Conservation (phyloP, 108 stramenopile species). For the Stephanodiscus minutulus region DNA sequence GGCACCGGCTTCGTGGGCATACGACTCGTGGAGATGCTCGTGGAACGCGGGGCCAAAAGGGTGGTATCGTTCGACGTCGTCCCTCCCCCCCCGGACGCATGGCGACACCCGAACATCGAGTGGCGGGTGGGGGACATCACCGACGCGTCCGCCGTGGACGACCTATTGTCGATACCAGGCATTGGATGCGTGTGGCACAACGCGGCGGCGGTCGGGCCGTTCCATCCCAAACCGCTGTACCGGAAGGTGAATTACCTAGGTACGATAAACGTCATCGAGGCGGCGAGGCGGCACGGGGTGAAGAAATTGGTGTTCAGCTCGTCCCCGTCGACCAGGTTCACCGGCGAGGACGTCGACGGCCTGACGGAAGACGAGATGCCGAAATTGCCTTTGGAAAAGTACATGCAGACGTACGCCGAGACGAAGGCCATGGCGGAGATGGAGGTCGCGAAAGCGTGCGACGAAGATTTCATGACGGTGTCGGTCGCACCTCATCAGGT, state of each 20-base stretch:
- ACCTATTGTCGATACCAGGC: conserved; percentile 61
- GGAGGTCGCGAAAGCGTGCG: conserved; percentile 69
- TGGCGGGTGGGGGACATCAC: conserved; percentile 85
- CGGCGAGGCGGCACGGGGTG: conserved; percentile 80
- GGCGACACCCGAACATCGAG: conserved; percentile 62
- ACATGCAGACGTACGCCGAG: conserved; percentile 92
- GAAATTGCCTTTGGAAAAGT: conserved; percentile 62
- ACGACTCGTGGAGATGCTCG: conserved; percentile 97
- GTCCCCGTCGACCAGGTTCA: conserved; percentile 95
- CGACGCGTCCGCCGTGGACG: conserved; percentile 73
- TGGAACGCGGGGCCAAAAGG: conserved; percentile 88
- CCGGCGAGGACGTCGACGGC: conserved; percentile 88
- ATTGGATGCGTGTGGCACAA: conserved; percentile 94
- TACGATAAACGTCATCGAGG: conserved; percentile 81
- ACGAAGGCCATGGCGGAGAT: conserved; percentile 95
- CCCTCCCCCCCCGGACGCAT: conserved; percentile 60
- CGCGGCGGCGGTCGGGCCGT: conserved; percentile 97
- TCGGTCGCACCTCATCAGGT: conserved; percentile 97
- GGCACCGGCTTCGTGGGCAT: conserved; percentile 93
- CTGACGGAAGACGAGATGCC: conserved; percentile 75
- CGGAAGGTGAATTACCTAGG: conserved; percentile 89
- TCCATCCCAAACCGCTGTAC: conserved; percentile 79
- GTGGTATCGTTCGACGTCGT: conserved; percentile 96
- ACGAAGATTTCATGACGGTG: conserved; percentile 74
- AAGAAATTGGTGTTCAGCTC: conserved; percentile 91